A percentile compares a stretch with the other conserved stretches of the same genome.
Evolutionary conservation across 2,329 filamentous ascomycete genomes (phyloP).

Genomic region (Talaromyces sp.): DNA sequence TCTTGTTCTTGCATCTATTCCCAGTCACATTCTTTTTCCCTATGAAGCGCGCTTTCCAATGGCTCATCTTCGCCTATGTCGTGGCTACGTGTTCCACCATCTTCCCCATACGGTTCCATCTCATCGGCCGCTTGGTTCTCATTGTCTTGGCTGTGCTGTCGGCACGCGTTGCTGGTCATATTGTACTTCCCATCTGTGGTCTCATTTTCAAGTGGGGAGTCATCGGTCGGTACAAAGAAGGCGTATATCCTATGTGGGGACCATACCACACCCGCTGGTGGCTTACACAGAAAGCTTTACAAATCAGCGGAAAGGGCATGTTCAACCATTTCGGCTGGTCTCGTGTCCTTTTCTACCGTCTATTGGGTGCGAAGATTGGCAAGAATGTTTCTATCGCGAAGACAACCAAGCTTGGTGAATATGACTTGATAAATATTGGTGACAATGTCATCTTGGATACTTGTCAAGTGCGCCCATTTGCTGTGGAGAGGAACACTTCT

Average conservation of each 20-base stretch:
- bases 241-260: constrained; percentile 63
- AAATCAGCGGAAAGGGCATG: constrained; percentile 49
- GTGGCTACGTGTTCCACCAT: constrained; percentile 40
- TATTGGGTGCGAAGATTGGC: constrained; percentile 59
- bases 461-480: constrained; percentile 57
- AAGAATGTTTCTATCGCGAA: constrained; percentile 52
- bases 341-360: constrained; percentile 51
- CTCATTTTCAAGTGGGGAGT: constrained; percentile 59
- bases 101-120: constrained; percentile 41
- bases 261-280: constrained; percentile 62
- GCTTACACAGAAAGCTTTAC: constrained; percentile 58
- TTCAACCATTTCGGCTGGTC: constrained; percentile 37
- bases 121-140: constrained; percentile 53
- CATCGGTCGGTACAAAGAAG: constrained; percentile 57
- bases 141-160: constrained; percentile 51
- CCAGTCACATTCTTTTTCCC: constrained; percentile 57
- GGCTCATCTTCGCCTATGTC: constrained; percentile 56
- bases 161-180: constrained; percentile 44
- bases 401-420: constrained; percentile 54
- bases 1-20: constrained; percentile 56
- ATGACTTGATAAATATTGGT: constrained; percentile 59
- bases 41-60: constrained; percentile 54
- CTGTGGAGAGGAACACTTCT: constrained; percentile 58
- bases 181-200: constrained; percentile 50
- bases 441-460: constrained; percentile 52